Evolutionary conservation across 345 rosid species (phyloP), one percentile per base, ranked within the genome.

Genomic region (Cardamine chenopodiifolia): DNA sequence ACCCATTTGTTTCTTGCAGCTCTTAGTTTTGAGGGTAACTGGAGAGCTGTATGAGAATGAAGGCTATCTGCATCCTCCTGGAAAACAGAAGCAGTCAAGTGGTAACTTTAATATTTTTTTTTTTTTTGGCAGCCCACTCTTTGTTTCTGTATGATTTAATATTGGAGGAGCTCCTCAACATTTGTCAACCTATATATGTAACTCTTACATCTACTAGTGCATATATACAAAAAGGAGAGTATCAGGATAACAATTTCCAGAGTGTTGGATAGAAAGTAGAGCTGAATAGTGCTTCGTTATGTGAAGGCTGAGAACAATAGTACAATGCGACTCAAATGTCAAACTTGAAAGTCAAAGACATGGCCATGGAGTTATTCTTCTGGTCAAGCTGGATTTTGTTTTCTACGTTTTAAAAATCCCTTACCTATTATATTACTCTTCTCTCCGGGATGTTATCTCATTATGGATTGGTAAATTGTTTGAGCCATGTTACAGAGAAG

Each of bases 151-250:
- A n/a, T 8, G 9, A 9, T 37, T 52, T 47, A 26, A 42, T 70
- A 31, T 42, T 45, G 25, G 17, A 58, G 57, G 37, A 54, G 66
- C 23, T 70, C 35, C 8, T 58, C 47, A 44, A 14, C 47, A 31
- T 70, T 70, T 25, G 7, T 52, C 52, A 55, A 26, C 18, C 54
- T 26, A 39, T 56, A 39, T 56, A 42, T 69, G 58, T 47, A 70
- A 59, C 66, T 70, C 26, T 32, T 58, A 47, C 57, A 15, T 15
- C 12, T 47, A 25, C 17, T 57, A 57, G 11, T 19, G 47, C n/a
- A 7, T 70, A 70, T 70, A 70, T 59, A 70, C 48, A 0, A 59
- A 13, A 5, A 35, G 29, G 3, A 49, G 26, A 10, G 23, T 10
- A 23, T 52, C n/a, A 35, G 10, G 49, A 66, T 50, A 68, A 40